These are phyloP conservation scores for Ettlia oleoabundans DNA, from an alignment of 139 green algal species.

Conservation along the genomic window DNA sequence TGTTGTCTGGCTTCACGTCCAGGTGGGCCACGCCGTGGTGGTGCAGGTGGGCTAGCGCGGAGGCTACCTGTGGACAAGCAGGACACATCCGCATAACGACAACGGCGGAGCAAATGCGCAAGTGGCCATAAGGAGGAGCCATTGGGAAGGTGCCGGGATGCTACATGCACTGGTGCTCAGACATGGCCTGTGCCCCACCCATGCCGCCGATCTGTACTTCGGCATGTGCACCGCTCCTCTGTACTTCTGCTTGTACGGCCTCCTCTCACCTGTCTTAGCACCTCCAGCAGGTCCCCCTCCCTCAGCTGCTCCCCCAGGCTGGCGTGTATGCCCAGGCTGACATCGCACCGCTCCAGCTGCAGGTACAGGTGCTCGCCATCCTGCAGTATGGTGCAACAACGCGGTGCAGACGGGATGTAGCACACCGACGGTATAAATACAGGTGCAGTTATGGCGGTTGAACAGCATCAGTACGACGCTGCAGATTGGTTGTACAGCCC, in stretches of 20 bases:
- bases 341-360: conserved; percentile 86
- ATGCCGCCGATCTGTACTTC: neutral
- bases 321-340: conserved; percentile 33
- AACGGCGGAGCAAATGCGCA: neutral
- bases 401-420: too few species aligned
- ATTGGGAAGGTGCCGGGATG: neutral
- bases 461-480: neutral
- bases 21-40: conserved; percentile 84
- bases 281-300: conserved; percentile 75
- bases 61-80: conserved; percentile 54
- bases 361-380: conserved; percentile 83
- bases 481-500: neutral
- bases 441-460: too few species aligned
- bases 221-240: neutral
- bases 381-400: too few species aligned
- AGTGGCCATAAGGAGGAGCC: neutral
- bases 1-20: conserved; percentile 97
- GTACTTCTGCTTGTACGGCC: neutral
- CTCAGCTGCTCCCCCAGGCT: conserved; percentile 43
- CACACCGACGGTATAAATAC: too few species aligned
- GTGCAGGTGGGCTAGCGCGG: conserved; percentile 86
- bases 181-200: too few species aligned
- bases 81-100: too few species aligned
- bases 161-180: too few species aligned
- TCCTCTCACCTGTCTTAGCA: conserved; percentile 72